These are phyloP conservation scores for Grigorovia jiainica DNA, from an alignment of 805 yeast species.

Conservation along the genomic window DNA sequence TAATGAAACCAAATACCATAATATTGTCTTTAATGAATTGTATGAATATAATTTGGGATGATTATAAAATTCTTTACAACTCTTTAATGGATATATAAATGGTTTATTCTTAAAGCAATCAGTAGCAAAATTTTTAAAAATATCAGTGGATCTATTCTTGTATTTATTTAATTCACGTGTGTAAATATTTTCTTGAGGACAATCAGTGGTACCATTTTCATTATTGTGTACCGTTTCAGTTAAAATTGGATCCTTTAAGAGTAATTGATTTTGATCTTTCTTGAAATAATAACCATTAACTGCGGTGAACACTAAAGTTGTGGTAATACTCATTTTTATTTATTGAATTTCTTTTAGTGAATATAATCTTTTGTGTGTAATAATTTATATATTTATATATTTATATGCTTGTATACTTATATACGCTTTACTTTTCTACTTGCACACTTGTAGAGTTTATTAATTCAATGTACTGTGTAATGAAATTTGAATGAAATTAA, in stretches of 20 bases:
- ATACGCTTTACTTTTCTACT: too few relatives aligned
- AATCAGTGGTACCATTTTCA: constrained; percentile 6
- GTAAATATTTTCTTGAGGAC: constrained; percentile 10
- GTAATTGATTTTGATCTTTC: constrained; percentile 18
- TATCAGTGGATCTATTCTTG: constrained; percentile 6
- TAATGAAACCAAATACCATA: constrained; percentile 14
- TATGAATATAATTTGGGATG: constrained; percentile 11
- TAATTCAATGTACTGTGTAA: too few relatives aligned
- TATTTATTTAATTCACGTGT: constrained; percentile 9
- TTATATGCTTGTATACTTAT: too few relatives aligned
- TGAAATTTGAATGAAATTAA: too few relatives aligned
- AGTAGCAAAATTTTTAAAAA: constrained; percentile 15
- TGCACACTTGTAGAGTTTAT: too few relatives aligned
- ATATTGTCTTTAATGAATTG: constrained; percentile 6
- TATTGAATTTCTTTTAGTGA: too few relatives aligned
- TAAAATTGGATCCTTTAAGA: constrained; percentile 13
- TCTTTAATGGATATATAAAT: constrained; percentile 20
- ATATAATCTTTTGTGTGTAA: too few relatives aligned
- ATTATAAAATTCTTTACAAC: constrained; percentile 12
- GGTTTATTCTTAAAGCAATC: constrained; percentile 17
- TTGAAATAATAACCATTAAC: constrained; percentile 23
- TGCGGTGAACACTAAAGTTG: constrained; percentile 22
- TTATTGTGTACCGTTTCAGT: constrained; percentile 1
- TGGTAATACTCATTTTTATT: constrained; percentile 26
- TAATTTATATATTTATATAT: too few relatives aligned